A percentile compares a stretch with the other conserved stretches of the same genome.
Evolutionary conservation across 2,329 filamentous ascomycete species (phyloP).

Genomic region (Zasmidium cellare): DNA sequence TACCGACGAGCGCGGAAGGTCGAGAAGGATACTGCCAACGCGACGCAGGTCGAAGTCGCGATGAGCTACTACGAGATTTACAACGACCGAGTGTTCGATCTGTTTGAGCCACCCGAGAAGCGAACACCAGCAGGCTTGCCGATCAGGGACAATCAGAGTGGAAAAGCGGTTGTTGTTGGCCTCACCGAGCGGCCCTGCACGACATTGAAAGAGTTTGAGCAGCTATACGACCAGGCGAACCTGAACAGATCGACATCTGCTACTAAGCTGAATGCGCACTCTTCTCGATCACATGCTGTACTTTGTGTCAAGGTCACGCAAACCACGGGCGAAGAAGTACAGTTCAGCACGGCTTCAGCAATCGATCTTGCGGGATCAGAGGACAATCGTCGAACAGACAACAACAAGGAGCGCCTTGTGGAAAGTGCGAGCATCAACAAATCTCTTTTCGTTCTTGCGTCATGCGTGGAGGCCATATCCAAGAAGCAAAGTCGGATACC

Average conservation of each 20-base stretch:
- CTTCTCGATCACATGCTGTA: conserved; percentile 94
- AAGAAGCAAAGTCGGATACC: conserved; percentile 75
- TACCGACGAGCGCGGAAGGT: conserved; percentile 63
- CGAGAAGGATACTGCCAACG: conserved; percentile 50
- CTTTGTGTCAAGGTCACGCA: conserved; percentile 86
- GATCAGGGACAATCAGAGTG: conserved; percentile 91
- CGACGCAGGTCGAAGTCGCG: conserved; percentile 78
- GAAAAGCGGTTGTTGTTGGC: conserved; percentile 90
- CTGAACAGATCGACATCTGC: conserved; percentile 86
- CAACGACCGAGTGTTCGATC: conserved; percentile 91
- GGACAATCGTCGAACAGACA: conserved; percentile 91
- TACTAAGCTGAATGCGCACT: conserved; percentile 97
- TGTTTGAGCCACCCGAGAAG: conserved; percentile 82
- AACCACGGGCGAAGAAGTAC: conserved; percentile 65
- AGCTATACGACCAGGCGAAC: conserved; percentile 85
- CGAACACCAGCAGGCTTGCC: conserved; percentile 77
- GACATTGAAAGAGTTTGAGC: conserved; percentile 79
- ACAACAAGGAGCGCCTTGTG: conserved; percentile 87
- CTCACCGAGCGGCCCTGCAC: conserved; percentile 79
- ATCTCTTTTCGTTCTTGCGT: conserved; percentile 88
- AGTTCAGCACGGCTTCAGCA: conserved; percentile 82
- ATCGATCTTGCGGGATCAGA: conserved; percentile 96
- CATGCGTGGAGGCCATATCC: conserved; percentile 93
- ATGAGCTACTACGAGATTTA: conserved; percentile 83
- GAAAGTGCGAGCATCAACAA: conserved; percentile 98